Percentiles rank a stretch among this genome's conserved stretches.
Evolutionary conservation across 1,284 basidiomycete genomes (phyloP).

Genomic region (Trichosporon sp.): DNA sequence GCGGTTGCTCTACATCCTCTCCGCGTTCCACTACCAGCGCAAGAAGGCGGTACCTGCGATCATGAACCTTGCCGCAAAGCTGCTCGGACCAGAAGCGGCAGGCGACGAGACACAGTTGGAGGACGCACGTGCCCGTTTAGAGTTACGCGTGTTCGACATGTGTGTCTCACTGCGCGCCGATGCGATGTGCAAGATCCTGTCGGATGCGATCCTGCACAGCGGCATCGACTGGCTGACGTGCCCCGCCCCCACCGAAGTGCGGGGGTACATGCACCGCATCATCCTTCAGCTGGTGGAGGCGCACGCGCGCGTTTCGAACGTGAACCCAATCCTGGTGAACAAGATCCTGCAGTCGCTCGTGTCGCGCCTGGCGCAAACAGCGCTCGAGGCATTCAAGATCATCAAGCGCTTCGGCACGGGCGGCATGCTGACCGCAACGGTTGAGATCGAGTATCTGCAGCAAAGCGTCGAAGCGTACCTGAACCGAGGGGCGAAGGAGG

Average conservation of each 20-base stretch:
- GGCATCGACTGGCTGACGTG: slow-evolving; percentile 90
- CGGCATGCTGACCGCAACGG: slow-evolving; percentile 96
- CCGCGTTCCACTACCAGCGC: slow-evolving; percentile 81
- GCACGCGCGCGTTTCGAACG: slow-evolving; percentile 83
- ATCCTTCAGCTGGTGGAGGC: slow-evolving; percentile 86
- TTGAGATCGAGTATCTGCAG: slow-evolving; percentile 98
- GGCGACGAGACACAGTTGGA: slow-evolving; percentile 77
- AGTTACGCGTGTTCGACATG: slow-evolving; percentile 82
- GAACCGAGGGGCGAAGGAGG: slow-evolving; percentile 74
- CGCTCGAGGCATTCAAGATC: slow-evolving; percentile 79
- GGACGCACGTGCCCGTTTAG: slow-evolving; percentile 68
- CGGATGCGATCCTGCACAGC: slow-evolving; percentile 75
- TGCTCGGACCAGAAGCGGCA: slow-evolving; percentile 75
- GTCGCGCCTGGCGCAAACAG: slow-evolving; percentile 78
- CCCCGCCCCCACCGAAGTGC: slow-evolving; percentile 85
- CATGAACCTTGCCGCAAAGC: slow-evolving; percentile 75
- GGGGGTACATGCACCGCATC: slow-evolving; percentile 89
- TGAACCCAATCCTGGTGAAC: slow-evolving; percentile 76
- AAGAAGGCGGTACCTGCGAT: slow-evolving; percentile 73
- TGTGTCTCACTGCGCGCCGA: slow-evolving; percentile 78
- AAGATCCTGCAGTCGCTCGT: slow-evolving; percentile 81
- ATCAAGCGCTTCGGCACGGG: slow-evolving; percentile 93
- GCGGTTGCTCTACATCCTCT: slow-evolving; percentile 83
- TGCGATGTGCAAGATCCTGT: slow-evolving; percentile 68
- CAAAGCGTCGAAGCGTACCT: slow-evolving; percentile 86